Conservation (phyloP, 2,329 filamentous ascomycete genomes). For the Colletotrichum tofieldiae region DNA sequence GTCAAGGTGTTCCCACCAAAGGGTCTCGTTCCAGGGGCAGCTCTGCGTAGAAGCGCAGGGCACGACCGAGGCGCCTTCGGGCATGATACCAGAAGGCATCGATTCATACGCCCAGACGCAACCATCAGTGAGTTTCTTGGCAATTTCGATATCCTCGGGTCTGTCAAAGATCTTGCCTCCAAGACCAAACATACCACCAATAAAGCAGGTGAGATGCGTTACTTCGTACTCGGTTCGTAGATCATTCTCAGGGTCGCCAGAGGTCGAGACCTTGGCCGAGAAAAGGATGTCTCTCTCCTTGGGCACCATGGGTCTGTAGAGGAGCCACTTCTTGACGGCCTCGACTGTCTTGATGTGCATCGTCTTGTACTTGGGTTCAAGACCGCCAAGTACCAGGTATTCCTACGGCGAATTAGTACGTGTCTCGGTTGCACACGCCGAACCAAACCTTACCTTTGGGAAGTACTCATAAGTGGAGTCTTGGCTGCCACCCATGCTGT, state of each 20-base stretch:
- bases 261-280: constrained; percentile 73
- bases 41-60: constrained; percentile 64
- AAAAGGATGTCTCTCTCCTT: constrained; percentile 80
- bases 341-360: constrained; percentile 81
- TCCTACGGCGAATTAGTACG: constrained; percentile 62
- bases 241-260: constrained; percentile 58
- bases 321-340: constrained; percentile 79
- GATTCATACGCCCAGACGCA: constrained; percentile 79
- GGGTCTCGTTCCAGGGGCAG: constrained; percentile 69
- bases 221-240: constrained; percentile 71
- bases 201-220: constrained; percentile 77
- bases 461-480: constrained; percentile 83
- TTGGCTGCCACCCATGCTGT: constrained; percentile 75
- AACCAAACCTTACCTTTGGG: constrained; percentile 60
- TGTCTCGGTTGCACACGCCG: neutral
- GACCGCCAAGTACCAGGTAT: constrained; percentile 83
- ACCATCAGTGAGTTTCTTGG: constrained; percentile 75
- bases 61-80: constrained; percentile 66
- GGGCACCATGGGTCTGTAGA: constrained; percentile 84
- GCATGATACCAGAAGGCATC: constrained; percentile 76
- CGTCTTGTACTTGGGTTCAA: constrained; percentile 78
- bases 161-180: constrained; percentile 74
- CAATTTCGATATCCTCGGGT: constrained; percentile 74
- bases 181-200: constrained; percentile 80
- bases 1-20: constrained; percentile 67